Evolutionary conservation across 345 rosid species (phyloP), one percentile per base, ranked within the genome.

Genomic region (Acer campestre): DNA sequence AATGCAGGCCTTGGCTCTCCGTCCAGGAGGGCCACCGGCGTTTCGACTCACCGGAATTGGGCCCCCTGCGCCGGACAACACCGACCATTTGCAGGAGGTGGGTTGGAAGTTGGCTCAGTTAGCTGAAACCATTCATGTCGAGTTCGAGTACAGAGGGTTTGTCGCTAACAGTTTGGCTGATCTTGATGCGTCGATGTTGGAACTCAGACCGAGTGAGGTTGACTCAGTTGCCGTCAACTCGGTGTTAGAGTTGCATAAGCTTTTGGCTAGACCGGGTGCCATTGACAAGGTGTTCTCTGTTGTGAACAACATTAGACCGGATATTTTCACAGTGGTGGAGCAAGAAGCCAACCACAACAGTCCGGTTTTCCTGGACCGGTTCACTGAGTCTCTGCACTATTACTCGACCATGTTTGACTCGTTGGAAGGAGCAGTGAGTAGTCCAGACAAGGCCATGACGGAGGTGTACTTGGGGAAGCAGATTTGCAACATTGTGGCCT

Each of bases 371-470:
- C 22, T 91, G 74, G 93, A 92, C 88, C 91, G 98, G 79, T 94
- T 94, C 84, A 94, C 86, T 3, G 97, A 94, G 82, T 87, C 98
- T 10, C 53, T 94, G 16, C 98, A 94, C 75, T 92, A 92, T 61
- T 94, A 94, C 77, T 92, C 97, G 38, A 91, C 95, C 0, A 64
- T 92, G 84, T 94, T 94, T 35, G 98, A 94, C 84, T 94, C 97
- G 7, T 68, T 94, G 79, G 97, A 92, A 70, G 95, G 95, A 10
- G 80, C 84, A 17, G 88, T 79, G 0, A 82, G 75, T 25, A 65
- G 80, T 42, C 85, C 86, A 31, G 98, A 91, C 49, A 89, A 87
- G 77, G 80, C 86, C 38, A 92, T 91, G 98, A 82, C 97, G 11
- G 97, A 94, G 86, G 82, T 91, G 35, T 94, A 92, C 65, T 73